Conservation (phyloP, 177 flowering plant species). For the Vitis hybrid region DNA sequence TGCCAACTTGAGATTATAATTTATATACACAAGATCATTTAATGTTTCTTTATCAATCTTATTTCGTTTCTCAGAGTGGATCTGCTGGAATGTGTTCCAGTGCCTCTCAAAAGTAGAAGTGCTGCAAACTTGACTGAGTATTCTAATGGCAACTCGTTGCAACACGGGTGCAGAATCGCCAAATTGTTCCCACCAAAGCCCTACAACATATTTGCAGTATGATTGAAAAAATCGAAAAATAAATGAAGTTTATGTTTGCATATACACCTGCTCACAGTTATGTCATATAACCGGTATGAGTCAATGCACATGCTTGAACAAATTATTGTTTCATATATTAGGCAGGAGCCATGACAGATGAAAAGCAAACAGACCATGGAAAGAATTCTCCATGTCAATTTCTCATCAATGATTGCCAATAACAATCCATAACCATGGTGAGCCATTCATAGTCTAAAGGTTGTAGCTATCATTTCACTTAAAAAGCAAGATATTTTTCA, state of each 20-base stretch:
- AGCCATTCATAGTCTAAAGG: neutral
- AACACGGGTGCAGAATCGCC: constrained; percentile 83
- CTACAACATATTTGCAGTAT: constrained; percentile 29
- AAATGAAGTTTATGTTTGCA: neutral
- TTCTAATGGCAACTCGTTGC: constrained; percentile 78
- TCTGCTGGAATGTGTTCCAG: constrained; percentile 75
- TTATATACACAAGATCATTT: constrained; percentile 62
- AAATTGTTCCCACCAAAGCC: constrained; percentile 91
- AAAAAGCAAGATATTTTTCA: neutral
- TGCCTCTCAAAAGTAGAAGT: constrained; percentile 57
- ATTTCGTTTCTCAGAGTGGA: constrained; percentile 83
- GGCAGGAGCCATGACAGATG: neutral
- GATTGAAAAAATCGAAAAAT: neutral
- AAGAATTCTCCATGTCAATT: neutral
- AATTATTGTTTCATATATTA: too few relatives aligned
- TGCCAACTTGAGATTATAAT: constrained; percentile 76
- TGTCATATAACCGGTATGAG: neutral
- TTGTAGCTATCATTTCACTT: neutral
- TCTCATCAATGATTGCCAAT: neutral
- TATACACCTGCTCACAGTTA: neutral
- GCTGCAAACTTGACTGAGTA: constrained; percentile 94
- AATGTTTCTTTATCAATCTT: constrained; percentile 75
- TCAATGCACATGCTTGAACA: neutral
- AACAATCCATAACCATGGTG: neutral
- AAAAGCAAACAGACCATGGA: neutral